Conservation (phyloP, 176 grass and related monocot genomes). For the Saccharum officinarum region DNA sequence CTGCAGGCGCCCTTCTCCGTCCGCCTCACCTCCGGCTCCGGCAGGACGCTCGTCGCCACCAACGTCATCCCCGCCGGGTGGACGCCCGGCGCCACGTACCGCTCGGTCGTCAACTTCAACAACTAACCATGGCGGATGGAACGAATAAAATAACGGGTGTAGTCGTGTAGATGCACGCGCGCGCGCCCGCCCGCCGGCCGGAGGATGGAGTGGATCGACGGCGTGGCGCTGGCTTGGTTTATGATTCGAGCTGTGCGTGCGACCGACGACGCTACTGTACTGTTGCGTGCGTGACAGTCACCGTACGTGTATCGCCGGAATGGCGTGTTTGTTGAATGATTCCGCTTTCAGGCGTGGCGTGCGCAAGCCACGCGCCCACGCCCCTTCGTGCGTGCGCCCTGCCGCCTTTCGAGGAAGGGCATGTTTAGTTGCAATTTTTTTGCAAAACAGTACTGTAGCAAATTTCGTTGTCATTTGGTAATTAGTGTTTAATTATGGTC, state of each 20-base stretch:
- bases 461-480: no score
- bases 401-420: no score
- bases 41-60: constrained; percentile 43
- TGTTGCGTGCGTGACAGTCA: not conserved
- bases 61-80: constrained; percentile 54
- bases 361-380: not conserved
- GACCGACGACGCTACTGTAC: not conserved
- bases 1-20: constrained; percentile 57
- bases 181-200: not conserved
- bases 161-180: not conserved
- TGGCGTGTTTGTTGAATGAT: not conserved
- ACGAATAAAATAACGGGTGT: not conserved
- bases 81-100: constrained; percentile 50
- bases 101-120: constrained; percentile 62
- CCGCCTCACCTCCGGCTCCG: constrained; percentile 56
- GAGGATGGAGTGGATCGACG: rapidly evolving
- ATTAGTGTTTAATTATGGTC: no score
- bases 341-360: not conserved
- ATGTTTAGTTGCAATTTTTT: no score
- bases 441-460: no score
- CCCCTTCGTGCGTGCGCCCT: no score
- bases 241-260: constrained; percentile 37
- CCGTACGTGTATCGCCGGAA: not conserved
- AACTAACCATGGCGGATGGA: not conserved
- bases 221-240: constrained; percentile 37